Base-by-base conservation (phyloP, 441 rosid species). In the Rhodomyrtus psidioides region DNA sequence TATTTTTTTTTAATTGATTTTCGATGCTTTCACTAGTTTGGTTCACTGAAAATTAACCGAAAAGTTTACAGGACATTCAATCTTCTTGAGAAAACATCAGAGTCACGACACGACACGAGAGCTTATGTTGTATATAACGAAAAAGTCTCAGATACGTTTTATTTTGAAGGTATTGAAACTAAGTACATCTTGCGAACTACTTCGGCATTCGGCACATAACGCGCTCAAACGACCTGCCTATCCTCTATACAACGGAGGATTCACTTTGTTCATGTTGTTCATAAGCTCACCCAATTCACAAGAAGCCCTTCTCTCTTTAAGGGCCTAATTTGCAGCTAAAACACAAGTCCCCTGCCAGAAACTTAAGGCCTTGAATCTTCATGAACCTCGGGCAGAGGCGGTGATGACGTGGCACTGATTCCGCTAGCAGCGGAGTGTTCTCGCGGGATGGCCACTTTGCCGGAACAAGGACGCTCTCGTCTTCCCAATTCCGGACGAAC, bases 401-500 rank as follows among this genome's bases (percentile, higher is more conserved):
- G 95, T 0, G 95, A 92, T 82, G 98, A 94, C 51, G 87, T 92
- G 14, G 89, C 91, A 8, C 98, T 95, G 23, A 92, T 84, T 87
- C 88, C 93, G 89, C 98, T 97, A 16, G 97, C 14, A 88, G 94
- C 1, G 99, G 98, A 4, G 99, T 96, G 89, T 92, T 97, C 88
- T 91, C 92, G 81, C 97, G 93, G 0, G 98, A 97, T 39, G 91
- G 95, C 34, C 97, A 98, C 88, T 94, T 96, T 2, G 99, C 96
- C 44, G 97, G 95, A 58, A 96, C 97, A 6, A 95, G 87, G 16
- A 91, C 92, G 26, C 88, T 90, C 91, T 93, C 97, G 0, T 84
- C 79, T 81, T 95, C 96, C 84, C 89, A 58, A 23, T 91, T 92
- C 5, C 53, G 75, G 75, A 16, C 84, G 24, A 30, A 84, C 81